These are phyloP conservation scores for Erucastrum elatum DNA, from an alignment of 345 rosid genomes.

Conservation along the genomic window DNA sequence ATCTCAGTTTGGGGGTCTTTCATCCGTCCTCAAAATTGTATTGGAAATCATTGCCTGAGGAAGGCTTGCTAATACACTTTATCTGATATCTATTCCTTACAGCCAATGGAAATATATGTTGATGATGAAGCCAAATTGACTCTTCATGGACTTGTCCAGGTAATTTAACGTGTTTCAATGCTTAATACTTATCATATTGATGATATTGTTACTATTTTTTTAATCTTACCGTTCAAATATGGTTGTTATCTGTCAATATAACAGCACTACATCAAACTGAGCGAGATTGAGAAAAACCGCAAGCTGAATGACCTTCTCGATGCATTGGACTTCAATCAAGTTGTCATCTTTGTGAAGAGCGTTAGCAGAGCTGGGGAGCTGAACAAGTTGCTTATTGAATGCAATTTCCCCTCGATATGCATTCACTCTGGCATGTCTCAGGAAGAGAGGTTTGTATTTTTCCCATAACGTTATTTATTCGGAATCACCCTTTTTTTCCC, in stretches of 20 bases:
- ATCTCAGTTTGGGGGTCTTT: constrained; percentile 50
- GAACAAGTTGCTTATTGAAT: constrained; percentile 90
- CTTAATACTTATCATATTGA: neutral
- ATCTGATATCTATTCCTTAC: constrained; percentile 80
- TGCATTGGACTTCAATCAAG: constrained; percentile 98
- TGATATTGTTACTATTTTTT: neutral
- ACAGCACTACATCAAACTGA: constrained; percentile 98
- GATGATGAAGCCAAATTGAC: constrained; percentile 98
- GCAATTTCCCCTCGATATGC: constrained; percentile 97
- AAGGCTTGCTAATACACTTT: constrained; percentile 69
- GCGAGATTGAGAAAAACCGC: constrained; percentile 92
- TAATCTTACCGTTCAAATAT: neutral
- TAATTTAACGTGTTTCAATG: constrained; percentile 15
- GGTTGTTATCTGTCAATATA: neutral
- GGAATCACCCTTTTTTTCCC: neutral
- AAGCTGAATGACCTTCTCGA: constrained; percentile 97
- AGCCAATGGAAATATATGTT: constrained; percentile 99
- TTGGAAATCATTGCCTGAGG: constrained; percentile 67
- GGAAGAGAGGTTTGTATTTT: constrained; percentile 75
- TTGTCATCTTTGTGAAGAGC: constrained; percentile 95
- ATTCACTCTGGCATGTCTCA: constrained; percentile 99
- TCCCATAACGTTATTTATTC: neutral
- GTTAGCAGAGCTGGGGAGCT: constrained; percentile 94
- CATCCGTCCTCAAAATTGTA: constrained; percentile 61
- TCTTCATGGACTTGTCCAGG: constrained; percentile 99